phyloP scores from a whole-genome alignment of 2,329 filamentous ascomycete genomes.

The Fusarium domesticum region DNA sequence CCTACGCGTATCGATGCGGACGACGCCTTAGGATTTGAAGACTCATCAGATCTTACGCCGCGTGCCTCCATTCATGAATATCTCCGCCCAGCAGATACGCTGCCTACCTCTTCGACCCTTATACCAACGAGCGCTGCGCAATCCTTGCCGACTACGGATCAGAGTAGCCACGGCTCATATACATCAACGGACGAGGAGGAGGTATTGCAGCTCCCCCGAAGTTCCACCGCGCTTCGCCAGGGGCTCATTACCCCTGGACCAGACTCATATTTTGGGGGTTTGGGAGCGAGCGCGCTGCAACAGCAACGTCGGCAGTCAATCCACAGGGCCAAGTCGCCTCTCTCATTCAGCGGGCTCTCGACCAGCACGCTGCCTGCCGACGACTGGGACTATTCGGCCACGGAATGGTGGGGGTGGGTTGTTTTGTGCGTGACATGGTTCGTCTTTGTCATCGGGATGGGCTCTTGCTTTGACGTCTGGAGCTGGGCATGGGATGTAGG shows the following conservation, averaged over 20 bases:
- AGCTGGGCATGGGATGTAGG: conserved; percentile 99
- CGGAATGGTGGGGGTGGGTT: conserved; percentile 97
- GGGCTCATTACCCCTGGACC: conserved; percentile 53
- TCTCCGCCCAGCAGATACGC: conserved; percentile 34
- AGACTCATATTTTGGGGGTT: conserved; percentile 59
- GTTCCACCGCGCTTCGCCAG: conserved; percentile 42
- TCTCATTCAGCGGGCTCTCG: conserved; percentile 54
- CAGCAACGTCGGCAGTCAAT: conserved; percentile 43
- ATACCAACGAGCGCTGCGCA: conserved; percentile 10
- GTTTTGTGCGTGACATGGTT: conserved; percentile 89
- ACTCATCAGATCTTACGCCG: conserved; percentile 43
- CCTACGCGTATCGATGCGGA: conserved; percentile 26
- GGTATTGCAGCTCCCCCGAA: conserved; percentile 59
- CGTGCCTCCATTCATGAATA: conserved; percentile 47
- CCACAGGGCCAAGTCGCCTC: conserved; percentile 57
- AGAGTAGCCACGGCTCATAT: conserved; percentile 23
- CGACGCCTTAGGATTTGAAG: conserved; percentile 42
- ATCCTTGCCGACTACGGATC: conserved; percentile 12
- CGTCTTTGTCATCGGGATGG: conserved; percentile 95
- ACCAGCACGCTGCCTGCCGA: conserved; percentile 49
- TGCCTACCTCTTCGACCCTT: conserved; percentile 12
- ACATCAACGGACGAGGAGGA: conserved; percentile 83
- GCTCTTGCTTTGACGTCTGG: conserved; percentile 91
- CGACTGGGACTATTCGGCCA: conserved; percentile 89
- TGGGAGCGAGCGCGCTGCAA: conserved; percentile 39